Percentiles rank a stretch among this genome's conserved stretches.
Conservation (phyloP, 2,329 filamentous ascomycete species). For the Fusarium sp. region DNA sequence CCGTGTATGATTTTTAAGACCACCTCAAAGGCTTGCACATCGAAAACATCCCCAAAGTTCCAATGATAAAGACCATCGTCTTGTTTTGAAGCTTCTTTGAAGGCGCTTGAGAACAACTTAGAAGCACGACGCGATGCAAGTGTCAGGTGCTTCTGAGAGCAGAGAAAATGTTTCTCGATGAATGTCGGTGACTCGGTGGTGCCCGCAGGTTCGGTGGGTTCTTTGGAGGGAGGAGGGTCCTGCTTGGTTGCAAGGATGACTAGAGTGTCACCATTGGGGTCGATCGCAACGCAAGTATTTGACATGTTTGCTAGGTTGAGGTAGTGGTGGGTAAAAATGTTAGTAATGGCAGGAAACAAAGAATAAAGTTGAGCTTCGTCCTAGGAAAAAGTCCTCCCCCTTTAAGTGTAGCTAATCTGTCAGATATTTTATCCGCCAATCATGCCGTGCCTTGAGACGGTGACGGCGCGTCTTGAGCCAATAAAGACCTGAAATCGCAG, state of each 20-base stretch:
- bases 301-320: not conserved
- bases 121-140: slow-evolving; percentile 1
- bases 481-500: not conserved
- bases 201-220: not conserved
- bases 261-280: not conserved
- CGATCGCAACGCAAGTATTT: not conserved
- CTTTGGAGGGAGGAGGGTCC: not conserved
- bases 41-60: not conserved
- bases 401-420: not conserved
- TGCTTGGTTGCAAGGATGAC: not conserved
- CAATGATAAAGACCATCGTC: slow-evolving; percentile 5
- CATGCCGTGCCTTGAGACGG: rapidly evolving
- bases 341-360: not conserved
- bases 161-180: not conserved
- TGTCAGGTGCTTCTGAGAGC: slow-evolving; percentile 1
- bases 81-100: slow-evolving; percentile 1
- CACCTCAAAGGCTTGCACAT: not conserved
- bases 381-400: not conserved
- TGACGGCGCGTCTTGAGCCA: not conserved
- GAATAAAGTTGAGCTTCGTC: not conserved
- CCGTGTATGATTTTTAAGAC: slow-evolving; percentile 1
- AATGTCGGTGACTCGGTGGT: not conserved
- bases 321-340: not conserved
- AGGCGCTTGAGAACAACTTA: not conserved
- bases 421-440: not conserved